phyloP scores from a whole-genome alignment of 176 grass and related monocot species.

The Oryza brachyantha region DNA sequence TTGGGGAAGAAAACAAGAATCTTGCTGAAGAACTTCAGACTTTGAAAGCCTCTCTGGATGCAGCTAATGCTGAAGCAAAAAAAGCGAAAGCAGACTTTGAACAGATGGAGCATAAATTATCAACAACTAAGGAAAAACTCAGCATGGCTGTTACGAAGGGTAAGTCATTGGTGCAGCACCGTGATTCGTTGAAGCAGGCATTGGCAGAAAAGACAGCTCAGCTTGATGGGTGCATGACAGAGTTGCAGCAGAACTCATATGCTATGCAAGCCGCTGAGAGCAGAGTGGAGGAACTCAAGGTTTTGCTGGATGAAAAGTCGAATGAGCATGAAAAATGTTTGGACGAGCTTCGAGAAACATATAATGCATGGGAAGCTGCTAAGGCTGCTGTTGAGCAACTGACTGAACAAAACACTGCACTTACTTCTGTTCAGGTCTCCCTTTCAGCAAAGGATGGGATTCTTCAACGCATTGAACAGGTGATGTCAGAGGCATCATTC shows the following conservation, averaged over 20 bases:
- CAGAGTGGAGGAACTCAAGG: conserved; percentile 54
- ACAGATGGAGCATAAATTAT: conserved; percentile 71
- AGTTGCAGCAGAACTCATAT: conserved; percentile 72
- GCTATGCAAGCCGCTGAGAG: conserved; percentile 56
- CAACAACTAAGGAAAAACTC: conserved; percentile 73
- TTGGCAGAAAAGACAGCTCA: conserved; percentile 73
- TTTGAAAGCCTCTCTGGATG: conserved; percentile 54
- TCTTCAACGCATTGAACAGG: conserved; percentile 65
- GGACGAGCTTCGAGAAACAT: conserved; percentile 68
- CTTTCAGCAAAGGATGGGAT: conserved; percentile 62
- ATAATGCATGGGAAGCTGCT: conserved; percentile 56
- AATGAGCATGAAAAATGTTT: conserved; percentile 74
- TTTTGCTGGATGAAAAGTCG: conserved; percentile 50
- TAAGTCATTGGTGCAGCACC: conserved; percentile 90
- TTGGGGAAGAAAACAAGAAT: conserved; percentile 59
- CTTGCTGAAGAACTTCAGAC: conserved; percentile 56
- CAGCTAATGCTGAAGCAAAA: conserved; percentile 49
- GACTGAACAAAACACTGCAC: conserved; percentile 43
- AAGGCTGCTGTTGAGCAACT: conserved; percentile 57
- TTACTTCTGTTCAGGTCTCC: conserved; percentile 63
- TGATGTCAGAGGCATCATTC: conserved; percentile 48
- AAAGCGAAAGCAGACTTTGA: conserved; percentile 72
- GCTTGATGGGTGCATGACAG: conserved; percentile 51
- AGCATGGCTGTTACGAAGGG: conserved; percentile 91
- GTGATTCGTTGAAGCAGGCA: conserved; percentile 85